phyloP scores from a whole-genome alignment of 306 rosid species.

The Lathyrus aphaca region DNA sequence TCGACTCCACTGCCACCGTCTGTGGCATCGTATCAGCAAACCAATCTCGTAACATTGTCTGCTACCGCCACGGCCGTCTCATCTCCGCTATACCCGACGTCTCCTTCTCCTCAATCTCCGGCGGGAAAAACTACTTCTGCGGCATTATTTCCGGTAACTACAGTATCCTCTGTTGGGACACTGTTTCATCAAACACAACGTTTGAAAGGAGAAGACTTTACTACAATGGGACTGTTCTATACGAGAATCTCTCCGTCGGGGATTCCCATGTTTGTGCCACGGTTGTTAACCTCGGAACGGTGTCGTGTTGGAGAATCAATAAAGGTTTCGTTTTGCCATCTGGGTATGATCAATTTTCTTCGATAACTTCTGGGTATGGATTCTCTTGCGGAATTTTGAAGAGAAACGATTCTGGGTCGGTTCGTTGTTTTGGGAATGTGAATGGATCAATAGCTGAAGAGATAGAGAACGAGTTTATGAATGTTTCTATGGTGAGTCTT shows the following conservation, averaged over 20 bases:
- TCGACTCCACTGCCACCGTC: constrained; percentile 54
- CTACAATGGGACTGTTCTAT: constrained; percentile 45
- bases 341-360: constrained; percentile 46
- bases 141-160: constrained; percentile 80
- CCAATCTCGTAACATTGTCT: constrained; percentile 54
- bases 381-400: constrained; percentile 78
- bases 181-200: constrained; percentile 21
- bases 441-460: constrained; percentile 16
- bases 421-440: constrained; percentile 74
- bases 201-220: constrained; percentile 52
- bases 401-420: constrained; percentile 32
- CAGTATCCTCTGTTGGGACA: constrained; percentile 79
- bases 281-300: constrained; percentile 47
- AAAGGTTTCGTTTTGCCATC: constrained; percentile 31
- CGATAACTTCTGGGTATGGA: constrained; percentile 80
- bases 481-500: constrained; percentile 58
- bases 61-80: constrained; percentile 56
- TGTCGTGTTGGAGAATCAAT: constrained; percentile 64
- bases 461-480: constrained; percentile 54
- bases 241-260: constrained; percentile 75
- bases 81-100: constrained; percentile 50
- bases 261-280: constrained; percentile 74
- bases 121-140: constrained; percentile 69
- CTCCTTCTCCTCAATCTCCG: constrained; percentile 72
- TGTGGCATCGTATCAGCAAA: constrained; percentile 71